Evolutionary conservation across 352 stramenopile species (phyloP), one percentile per base, ranked within the genome.

Genomic region (Phytophthora litchii): DNA sequence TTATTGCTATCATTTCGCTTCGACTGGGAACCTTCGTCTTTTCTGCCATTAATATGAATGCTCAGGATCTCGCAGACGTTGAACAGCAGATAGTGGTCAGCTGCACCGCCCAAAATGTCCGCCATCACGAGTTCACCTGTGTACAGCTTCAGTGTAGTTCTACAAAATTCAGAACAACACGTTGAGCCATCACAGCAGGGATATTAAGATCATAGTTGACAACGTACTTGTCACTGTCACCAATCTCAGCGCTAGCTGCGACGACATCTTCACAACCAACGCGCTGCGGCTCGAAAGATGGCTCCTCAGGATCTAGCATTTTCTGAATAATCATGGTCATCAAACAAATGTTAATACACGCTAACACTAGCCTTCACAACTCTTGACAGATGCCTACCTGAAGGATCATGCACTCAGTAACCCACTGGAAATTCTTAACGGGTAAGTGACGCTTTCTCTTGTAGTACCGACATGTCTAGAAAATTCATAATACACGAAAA

Each of bases 51-150:
- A 16, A 80, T 21, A 17, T 70, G 63, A 46, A 92, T 89, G 31
- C 74, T 83, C n/a, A 92, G 21, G 36, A 94, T 91, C 62, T 94
- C 80, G 56, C 83, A 92, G 4, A 94, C 82, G 25, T 91, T 70
- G 47, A 90, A 94, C 13, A 92, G 43, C 14, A 92, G 56, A 41
- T 85, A 87, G 57, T 92, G 80, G 43, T 93, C 81, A 31, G 87
- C 78, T 14, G 68, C 65, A 21, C 75, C 73, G 3, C 75, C 69
- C 1, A 70, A 74, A 20, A 90, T 71, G 53, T 94, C 86, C 1
- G 78, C 81, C n/a, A 92, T 70, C 17, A 94, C 68, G 35, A 94
- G 68, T 34, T 94, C 83, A 5, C 86, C 86, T 3, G 56, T 81
- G 62, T 91, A 61, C 31, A 92, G 54, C 34, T 89, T 89, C 10